Evolutionary conservation across 2,329 filamentous ascomycete species (phyloP).

Genomic region (Acarospora socialis): DNA sequence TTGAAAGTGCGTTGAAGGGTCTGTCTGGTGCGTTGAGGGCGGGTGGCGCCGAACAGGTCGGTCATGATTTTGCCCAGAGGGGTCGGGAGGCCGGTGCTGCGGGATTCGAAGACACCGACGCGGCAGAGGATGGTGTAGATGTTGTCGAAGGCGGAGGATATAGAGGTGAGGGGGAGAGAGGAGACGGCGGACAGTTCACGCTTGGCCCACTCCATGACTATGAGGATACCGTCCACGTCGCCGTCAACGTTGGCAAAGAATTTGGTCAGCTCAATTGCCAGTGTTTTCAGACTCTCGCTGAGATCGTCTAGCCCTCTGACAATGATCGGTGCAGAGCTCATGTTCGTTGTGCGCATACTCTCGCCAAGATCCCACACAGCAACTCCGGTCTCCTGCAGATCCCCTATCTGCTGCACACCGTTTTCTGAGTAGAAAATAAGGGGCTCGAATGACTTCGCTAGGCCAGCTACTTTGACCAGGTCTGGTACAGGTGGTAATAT

Average conservation of each 20-base stretch:
- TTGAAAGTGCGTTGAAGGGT: constrained; percentile 77
- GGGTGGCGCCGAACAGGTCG: constrained; percentile 63
- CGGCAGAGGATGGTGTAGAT: constrained; percentile 62
- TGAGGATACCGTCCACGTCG: constrained; percentile 81
- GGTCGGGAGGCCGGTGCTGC: constrained; percentile 43
- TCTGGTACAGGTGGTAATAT: constrained; percentile 58
- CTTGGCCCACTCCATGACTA: constrained; percentile 93
- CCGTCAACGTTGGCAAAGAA: constrained; percentile 92
- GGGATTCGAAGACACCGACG: constrained; percentile 45
- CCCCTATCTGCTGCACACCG: constrained; percentile 70
- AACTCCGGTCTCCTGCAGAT: constrained; percentile 79
- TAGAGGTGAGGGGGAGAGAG: constrained; percentile 43
- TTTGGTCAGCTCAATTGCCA: constrained; percentile 72
- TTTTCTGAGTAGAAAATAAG: constrained; percentile 91
- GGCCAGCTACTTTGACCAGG: constrained; percentile 75
- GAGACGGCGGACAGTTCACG: constrained; percentile 64
- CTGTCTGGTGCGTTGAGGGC: constrained; percentile 63
- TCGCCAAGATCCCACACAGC: constrained; percentile 92
- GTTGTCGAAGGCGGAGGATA: constrained; percentile 67
- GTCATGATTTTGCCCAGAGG: constrained; percentile 54
- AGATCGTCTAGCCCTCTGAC: constrained; percentile 73
- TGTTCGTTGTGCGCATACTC: constrained; percentile 75
- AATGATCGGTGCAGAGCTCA: constrained; percentile 78
- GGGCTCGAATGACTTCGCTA: constrained; percentile 85
- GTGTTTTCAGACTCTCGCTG: constrained; percentile 68